Base-by-base conservation (phyloP, 148 eudicot genomes). In the Vaccinium macrocarpon region DNA sequence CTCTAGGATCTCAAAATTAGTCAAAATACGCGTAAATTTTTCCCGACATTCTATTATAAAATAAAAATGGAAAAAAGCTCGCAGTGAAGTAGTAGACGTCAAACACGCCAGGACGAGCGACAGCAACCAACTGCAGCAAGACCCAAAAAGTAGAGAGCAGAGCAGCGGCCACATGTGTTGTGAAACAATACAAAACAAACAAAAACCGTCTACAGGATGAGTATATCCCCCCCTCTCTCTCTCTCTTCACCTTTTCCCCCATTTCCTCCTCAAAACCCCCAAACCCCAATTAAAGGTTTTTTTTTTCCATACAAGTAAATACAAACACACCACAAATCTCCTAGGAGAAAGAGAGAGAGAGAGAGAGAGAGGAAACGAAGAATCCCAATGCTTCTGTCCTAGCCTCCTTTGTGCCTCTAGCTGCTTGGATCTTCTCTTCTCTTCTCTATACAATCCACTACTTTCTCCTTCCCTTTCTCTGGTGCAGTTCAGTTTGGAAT, bases 341-440 rank as follows among this genome's bases (percentile, higher is more conserved):
- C 38, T 35, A 35, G 13, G 83, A 48, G 70, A n/a, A 53, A 6
- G 81, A 64, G 72, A 55, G 70, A 55, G 73, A 55, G 80, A 23
- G 3, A 32, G 50, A 76, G 77, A 27, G 72, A 35, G 78, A 46
- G 57, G 53, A 35, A 71, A 25, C 13, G 9, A 85, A 80, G 90
- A 87, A 89, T 89, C 90, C 87, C 90, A 83, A 89, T 84, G 90
- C 74, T 78, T 68, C 78, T 85, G 84, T 88, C 86, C 79, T 74
- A 75, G 70, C 82, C 76, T 66, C 38, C 46, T 42, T 42, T 62
- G 49, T 85, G 75, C 84, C 86, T 23, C 85, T 87, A 35, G 85
- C 85, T 82, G 61, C 76, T 88, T 88, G 90, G 87, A 84, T 74
- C 73, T 49, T 86, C 85, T 81, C 29, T 19, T 7, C 32, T 42